phyloP scores from a whole-genome alignment of 768 basidiomycete genomes.

The Boletellus sp. region DNA sequence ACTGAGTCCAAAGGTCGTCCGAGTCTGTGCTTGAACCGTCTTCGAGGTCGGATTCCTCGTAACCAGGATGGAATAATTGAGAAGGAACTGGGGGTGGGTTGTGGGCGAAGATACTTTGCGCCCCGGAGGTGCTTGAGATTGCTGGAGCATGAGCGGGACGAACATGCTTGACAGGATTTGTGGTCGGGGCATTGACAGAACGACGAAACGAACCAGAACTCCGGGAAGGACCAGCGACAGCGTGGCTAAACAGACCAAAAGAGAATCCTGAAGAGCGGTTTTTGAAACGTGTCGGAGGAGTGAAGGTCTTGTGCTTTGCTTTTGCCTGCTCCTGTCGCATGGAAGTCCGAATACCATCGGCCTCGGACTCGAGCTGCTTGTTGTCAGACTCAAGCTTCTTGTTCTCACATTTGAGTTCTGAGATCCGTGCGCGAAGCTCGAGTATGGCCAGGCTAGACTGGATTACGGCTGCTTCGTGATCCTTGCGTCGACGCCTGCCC shows the following conservation, averaged over 20 bases:
- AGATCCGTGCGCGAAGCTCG: constrained; percentile 37
- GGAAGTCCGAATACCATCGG: constrained; percentile 10
- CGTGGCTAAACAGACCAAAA: constrained; percentile 13
- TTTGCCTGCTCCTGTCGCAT: constrained; percentile 15
- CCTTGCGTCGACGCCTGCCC: constrained; percentile 25
- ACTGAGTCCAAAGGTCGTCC: background rate
- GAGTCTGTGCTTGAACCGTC: background rate
- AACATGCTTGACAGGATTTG: background rate
- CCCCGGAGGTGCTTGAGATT: constrained; percentile 1
- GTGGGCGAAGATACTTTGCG: constrained; percentile 25
- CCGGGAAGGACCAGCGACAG: constrained; percentile 25
- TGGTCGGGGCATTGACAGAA: background rate
- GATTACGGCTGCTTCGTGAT: constrained; percentile 36
- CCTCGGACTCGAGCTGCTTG: constrained; percentile 25
- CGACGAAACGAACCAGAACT: background rate
- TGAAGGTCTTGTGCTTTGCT: background rate
- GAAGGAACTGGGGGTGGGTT: constrained; percentile 25
- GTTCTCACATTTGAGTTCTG: constrained; percentile 35
- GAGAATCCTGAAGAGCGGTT: background rate
- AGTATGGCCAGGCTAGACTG: constrained; percentile 52
- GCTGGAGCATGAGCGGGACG: background rate
- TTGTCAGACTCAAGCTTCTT: constrained; percentile 23
- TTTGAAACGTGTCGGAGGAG: background rate
- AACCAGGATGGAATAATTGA: constrained; percentile 1
- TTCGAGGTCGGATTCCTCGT: constrained; percentile 15